Conservation (phyloP, 2,329 filamentous ascomycete species). For the Epichloe uncinata region DNA sequence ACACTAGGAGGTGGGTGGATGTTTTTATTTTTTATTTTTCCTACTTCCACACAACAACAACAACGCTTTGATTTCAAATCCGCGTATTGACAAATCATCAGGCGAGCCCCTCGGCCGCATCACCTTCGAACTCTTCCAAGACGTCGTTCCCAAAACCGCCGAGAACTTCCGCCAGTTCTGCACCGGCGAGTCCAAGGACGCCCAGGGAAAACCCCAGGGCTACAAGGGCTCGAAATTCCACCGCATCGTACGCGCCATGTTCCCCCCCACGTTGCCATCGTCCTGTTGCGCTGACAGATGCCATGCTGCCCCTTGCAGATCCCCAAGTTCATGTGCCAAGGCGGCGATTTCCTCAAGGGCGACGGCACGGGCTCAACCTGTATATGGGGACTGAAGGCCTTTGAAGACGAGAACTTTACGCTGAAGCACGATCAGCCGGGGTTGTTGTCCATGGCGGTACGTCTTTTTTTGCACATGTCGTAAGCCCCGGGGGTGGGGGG, state of each 20-base stretch:
- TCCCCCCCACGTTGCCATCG: neutral
- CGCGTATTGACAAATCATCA: conserved; percentile 18
- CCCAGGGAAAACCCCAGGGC: conserved; percentile 61
- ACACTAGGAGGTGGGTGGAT: conserved; percentile 55
- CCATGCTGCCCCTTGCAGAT: conserved; percentile 42
- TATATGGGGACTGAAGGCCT: conserved; percentile 76
- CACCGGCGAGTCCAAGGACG: conserved; percentile 79
- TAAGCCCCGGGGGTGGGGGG: no score
- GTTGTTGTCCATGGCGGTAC: conserved; percentile 82
- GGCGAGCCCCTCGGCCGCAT: conserved; percentile 78
- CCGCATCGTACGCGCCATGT: conserved; percentile 54
- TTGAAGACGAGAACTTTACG: conserved; percentile 82
- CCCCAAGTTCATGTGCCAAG: conserved; percentile 94
- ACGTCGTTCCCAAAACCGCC: conserved; percentile 73
- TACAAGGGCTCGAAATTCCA: conserved; percentile 96
- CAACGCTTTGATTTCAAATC: no score
- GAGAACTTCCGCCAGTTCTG: conserved; percentile 98
- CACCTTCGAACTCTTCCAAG: conserved; percentile 80
- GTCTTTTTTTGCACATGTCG: conserved; percentile 22
- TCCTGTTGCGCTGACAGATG: neutral
- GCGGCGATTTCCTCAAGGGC: conserved; percentile 87
- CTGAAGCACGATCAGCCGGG: conserved; percentile 68
- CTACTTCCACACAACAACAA: no score
- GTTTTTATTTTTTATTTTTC: no score
- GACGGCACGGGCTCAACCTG: conserved; percentile 80